A percentile compares a stretch with the other conserved stretches of the same genome.
phyloP scores from a whole-genome alignment of 129 eudicot genomes.

The Tagetes patula region DNA sequence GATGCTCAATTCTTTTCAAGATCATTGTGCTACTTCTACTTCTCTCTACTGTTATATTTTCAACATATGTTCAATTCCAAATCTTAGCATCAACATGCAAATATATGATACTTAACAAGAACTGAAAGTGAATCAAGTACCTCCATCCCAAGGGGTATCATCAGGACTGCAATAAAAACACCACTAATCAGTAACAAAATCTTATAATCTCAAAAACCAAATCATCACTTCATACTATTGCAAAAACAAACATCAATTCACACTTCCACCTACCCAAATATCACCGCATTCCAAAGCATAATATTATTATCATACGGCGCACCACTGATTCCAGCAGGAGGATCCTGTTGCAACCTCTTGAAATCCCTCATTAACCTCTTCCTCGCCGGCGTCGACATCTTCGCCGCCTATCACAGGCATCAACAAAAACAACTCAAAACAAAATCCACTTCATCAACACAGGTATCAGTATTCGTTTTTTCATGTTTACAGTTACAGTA shows the following conservation, averaged over 20 bases:
- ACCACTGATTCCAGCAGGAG: constrained; percentile 80
- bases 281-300: constrained; percentile 81
- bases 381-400: constrained; percentile 73
- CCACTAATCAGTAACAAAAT: constrained; percentile 11
- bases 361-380: constrained; percentile 83
- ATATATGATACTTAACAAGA: constrained; percentile 3
- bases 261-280: constrained; percentile 54
- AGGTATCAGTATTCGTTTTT: too few species aligned
- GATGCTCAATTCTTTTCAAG: neutral
- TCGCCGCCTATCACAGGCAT: constrained; percentile 22
- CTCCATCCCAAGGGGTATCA: constrained; percentile 81
- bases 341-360: constrained; percentile 77
- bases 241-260: constrained; percentile 4
- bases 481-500: too few species aligned
- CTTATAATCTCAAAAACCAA: neutral
- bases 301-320: constrained; percentile 67
- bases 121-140: constrained; percentile 27
- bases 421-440: neutral
- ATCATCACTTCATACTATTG: neutral
- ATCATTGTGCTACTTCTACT: neutral
- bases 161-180: constrained; percentile 53
- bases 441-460: neutral
- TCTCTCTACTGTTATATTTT: neutral
- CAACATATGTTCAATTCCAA: neutral
- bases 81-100: neutral